Percentiles rank a stretch among this genome's conserved stretches.
Conservation (phyloP, 2,329 filamentous ascomycete species). For the Diaporthe ampelina region DNA sequence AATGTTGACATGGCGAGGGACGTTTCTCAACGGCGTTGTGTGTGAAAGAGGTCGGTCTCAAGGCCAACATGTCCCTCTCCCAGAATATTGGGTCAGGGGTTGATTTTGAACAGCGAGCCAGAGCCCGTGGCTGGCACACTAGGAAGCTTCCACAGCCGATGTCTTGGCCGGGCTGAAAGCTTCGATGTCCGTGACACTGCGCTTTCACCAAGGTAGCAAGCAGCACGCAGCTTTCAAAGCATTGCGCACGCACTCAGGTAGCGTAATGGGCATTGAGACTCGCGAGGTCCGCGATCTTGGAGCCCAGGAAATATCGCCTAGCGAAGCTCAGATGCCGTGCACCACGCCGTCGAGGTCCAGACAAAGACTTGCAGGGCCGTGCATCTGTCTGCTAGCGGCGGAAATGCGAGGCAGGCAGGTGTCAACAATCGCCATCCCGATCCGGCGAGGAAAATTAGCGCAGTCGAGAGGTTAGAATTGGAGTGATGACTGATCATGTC, state of each 20-base stretch:
- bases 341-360: slow-evolving; percentile 17
- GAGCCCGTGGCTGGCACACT: too few relatives aligned
- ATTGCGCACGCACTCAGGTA: background rate
- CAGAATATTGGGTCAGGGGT: background rate
- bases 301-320: background rate
- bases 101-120: background rate
- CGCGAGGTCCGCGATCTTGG: background rate
- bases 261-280: background rate
- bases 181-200: slow-evolving; percentile 1
- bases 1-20: background rate
- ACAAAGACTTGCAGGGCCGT: slow-evolving; percentile 22
- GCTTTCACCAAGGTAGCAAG: background rate
- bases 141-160: background rate
- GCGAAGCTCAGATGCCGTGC: background rate
- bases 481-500: background rate
- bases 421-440: background rate
- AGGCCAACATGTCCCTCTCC: background rate
- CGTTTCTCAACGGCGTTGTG: background rate
- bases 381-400: slow-evolving; percentile 13
- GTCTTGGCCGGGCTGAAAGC: slow-evolving; percentile 13
- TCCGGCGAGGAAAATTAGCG: background rate
- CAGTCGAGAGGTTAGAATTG: background rate
- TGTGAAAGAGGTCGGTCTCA: background rate
- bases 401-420: background rate
- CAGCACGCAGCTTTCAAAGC: background rate